These are phyloP conservation scores for Gastrodia elata DNA, from an alignment of 106 monocot species.

Conservation along the genomic window DNA sequence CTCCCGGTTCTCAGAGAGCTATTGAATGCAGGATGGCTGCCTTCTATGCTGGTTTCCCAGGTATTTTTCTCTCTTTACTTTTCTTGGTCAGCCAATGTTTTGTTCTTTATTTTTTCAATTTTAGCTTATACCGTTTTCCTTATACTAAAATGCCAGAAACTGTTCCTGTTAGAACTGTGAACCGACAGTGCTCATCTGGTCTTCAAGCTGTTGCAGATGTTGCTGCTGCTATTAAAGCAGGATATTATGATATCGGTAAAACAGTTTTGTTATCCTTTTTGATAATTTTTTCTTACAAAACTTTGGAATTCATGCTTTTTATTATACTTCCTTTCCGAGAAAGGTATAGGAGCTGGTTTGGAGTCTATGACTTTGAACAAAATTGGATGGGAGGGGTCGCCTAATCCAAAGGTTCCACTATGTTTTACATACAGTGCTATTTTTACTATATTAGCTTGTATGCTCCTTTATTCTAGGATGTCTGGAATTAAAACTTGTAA, in stretches of 20 bases:
- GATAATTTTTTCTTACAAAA: neutral
- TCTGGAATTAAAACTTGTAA: neutral
- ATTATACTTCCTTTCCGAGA: neutral
- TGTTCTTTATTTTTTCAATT: neutral
- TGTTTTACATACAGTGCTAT: neutral
- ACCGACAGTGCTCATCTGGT: conserved; percentile 76
- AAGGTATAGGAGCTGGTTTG: conserved; percentile 67
- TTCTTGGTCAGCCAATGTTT: neutral
- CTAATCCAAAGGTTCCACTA: conserved; percentile 55
- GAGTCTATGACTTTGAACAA: conserved; percentile 54
- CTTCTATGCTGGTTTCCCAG: conserved; percentile 91
- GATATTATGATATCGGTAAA: conserved; percentile 58
- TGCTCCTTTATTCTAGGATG: neutral
- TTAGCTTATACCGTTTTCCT: neutral
- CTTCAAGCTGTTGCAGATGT: conserved; percentile 87
- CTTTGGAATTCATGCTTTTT: neutral
- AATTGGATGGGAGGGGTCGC: conserved; percentile 19
- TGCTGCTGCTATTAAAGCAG: conserved; percentile 59
- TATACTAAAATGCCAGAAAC: conserved; percentile 31
- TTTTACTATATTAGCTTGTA: neutral
- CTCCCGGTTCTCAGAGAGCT: conserved; percentile 82
- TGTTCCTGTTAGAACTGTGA: conserved; percentile 68
- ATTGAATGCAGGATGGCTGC: conserved; percentile 83
- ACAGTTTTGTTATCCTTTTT: neutral
- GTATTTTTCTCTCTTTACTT: conserved; percentile 16